A percentile compares a stretch with the other conserved stretches of the same genome.
Evolutionary conservation across 495 filamentous ascomycete species (phyloP).

Genomic region (Thozetella sp.): DNA sequence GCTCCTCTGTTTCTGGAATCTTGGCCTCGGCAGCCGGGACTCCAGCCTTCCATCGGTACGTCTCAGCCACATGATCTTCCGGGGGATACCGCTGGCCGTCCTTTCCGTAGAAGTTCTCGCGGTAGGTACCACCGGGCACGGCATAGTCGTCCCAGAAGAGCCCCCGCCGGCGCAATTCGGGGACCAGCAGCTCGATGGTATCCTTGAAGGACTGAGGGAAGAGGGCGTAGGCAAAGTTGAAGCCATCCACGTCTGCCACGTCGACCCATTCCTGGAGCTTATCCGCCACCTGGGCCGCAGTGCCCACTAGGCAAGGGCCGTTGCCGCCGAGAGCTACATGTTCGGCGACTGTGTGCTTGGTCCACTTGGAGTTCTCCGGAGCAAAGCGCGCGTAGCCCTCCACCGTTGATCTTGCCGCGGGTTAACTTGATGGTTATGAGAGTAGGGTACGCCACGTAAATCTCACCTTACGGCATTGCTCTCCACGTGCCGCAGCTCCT

Average conservation of each 20-base stretch:
- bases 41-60: slow-evolving; percentile 34
- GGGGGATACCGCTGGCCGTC: slow-evolving; percentile 27
- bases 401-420: slow-evolving; percentile 30
- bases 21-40: slow-evolving; percentile 25
- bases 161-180: slow-evolving; percentile 57
- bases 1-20: slow-evolving; percentile 19
- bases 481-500: slow-evolving; percentile 61
- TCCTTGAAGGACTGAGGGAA: slow-evolving; percentile 65
- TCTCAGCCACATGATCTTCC: slow-evolving; percentile 30
- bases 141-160: slow-evolving; percentile 54
- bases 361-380: slow-evolving; percentile 57
- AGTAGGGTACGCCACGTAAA: not conserved
- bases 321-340: slow-evolving; percentile 60
- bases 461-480: slow-evolving; percentile 62
- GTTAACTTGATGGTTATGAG: not conserved
- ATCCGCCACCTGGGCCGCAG: slow-evolving; percentile 48
- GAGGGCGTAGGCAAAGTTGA: slow-evolving; percentile 60
- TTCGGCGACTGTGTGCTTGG: slow-evolving; percentile 60
- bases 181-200: slow-evolving; percentile 60
- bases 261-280: slow-evolving; percentile 49
- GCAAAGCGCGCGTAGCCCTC: slow-evolving; percentile 38
- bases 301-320: slow-evolving; percentile 51
- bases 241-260: slow-evolving; percentile 49
- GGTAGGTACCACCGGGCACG: slow-evolving; percentile 48
- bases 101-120: slow-evolving; percentile 49